phyloP scores from a whole-genome alignment of 2,329 filamentous ascomycete species.

The Zymoseptoria ardabiliae region DNA sequence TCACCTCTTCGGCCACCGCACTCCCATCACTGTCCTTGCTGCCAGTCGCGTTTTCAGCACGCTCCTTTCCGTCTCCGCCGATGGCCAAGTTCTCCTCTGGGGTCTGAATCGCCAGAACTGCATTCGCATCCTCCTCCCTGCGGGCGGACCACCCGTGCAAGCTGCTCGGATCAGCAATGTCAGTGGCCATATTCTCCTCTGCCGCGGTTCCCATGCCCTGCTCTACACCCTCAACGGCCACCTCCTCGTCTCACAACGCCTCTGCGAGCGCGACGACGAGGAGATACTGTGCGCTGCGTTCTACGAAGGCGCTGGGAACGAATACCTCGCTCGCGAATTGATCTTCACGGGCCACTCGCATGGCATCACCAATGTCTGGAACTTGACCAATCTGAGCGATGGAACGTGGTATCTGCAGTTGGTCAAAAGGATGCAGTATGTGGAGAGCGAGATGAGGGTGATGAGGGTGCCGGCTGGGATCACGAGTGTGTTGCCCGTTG shows the following conservation, averaged over 20 bases:
- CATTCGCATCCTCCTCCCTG: constrained; percentile 41
- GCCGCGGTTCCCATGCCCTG: constrained; percentile 64
- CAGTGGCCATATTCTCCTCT: constrained; percentile 81
- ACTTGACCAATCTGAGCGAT: constrained; percentile 45
- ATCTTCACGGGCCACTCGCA: constrained; percentile 82
- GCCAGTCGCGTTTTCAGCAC: constrained; percentile 84
- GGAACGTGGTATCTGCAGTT: constrained; percentile 71
- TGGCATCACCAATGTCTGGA: constrained; percentile 73
- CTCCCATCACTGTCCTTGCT: constrained; percentile 71
- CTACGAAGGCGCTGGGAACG: constrained; percentile 83
- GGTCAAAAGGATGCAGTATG: constrained; percentile 74
- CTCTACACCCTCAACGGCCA: constrained; percentile 86
- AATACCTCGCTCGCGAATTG: constrained; percentile 82
- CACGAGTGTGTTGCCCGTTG: constrained; percentile 77
- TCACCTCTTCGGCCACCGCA: constrained; percentile 84
- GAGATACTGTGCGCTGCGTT: constrained; percentile 76
- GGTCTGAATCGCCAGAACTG: constrained; percentile 87
- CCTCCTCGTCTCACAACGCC: constrained; percentile 70
- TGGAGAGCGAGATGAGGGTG: constrained; percentile 61
- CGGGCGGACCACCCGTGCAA: constrained; percentile 55
- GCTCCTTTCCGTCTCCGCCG: constrained; percentile 72
- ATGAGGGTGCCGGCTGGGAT: constrained; percentile 63
- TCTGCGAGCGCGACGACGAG: constrained; percentile 61
- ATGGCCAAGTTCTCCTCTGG: constrained; percentile 84
- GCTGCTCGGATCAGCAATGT: constrained; percentile 84